These are phyloP conservation scores for Fusarium goolgardi DNA, from an alignment of 2,329 filamentous ascomycete genomes.

Conservation along the genomic window DNA sequence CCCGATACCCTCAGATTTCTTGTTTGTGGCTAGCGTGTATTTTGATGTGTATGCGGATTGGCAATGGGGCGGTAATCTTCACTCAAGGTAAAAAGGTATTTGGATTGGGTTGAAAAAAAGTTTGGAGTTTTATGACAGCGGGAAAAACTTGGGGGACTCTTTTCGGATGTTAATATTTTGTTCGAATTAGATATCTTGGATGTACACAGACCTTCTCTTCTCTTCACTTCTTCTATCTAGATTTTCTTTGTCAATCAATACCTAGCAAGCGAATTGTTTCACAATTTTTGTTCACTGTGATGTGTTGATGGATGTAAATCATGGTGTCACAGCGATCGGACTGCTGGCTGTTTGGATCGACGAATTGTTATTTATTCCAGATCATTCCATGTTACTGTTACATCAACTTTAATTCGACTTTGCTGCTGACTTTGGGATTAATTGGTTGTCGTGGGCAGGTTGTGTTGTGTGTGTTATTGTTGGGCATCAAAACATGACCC, in stretches of 20 bases:
- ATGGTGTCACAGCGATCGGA: neutral
- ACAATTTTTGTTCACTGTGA: rapidly evolving
- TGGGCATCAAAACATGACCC: slow-evolving; percentile 2
- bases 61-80: slow-evolving; percentile 2
- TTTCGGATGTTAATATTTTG: slow-evolving; percentile 3
- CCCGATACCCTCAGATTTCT: slow-evolving; percentile 21
- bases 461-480: neutral
- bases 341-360: neutral
- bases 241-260: slow-evolving; percentile 22
- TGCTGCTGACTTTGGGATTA: neutral
- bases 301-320: neutral
- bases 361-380: neutral
- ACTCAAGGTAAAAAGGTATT: neutral
- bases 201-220: slow-evolving; percentile 20
- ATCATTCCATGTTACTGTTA: neutral
- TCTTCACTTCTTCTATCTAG: slow-evolving; percentile 1
- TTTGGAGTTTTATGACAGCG: slow-evolving; percentile 3
- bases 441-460: neutral
- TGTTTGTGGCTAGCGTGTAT: slow-evolving; percentile 33
- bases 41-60: slow-evolving; percentile 29
- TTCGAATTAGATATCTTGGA: neutral
- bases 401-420: neutral
- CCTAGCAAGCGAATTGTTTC: slow-evolving; percentile 7
- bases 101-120: slow-evolving; percentile 11
- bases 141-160: slow-evolving; percentile 5